Percentiles rank a stretch among this genome's conserved stretches.
Conservation (phyloP, 331 rosid genomes). For the Telfairia occidentalis region DNA sequence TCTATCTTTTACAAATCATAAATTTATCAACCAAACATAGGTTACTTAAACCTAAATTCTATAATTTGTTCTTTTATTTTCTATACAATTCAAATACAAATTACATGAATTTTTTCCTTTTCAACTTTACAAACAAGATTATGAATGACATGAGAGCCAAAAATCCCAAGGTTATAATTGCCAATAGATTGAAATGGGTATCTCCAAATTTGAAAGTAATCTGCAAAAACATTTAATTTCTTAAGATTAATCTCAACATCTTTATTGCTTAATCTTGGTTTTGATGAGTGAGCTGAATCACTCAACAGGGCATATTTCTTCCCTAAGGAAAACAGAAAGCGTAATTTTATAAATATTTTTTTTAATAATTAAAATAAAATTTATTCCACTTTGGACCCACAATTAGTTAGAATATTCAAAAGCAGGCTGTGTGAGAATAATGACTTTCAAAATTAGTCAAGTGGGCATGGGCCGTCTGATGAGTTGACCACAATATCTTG, state of each 20-base stretch:
- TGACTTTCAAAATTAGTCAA: not conserved
- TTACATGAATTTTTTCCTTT: not conserved
- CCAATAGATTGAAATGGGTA: not conserved
- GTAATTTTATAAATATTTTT: too few species aligned
- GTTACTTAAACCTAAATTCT: not conserved
- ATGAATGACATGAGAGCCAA: too few species aligned
- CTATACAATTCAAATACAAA: too few species aligned
- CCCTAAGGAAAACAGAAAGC: not conserved
- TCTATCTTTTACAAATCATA: not conserved
- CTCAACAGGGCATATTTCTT: not conserved
- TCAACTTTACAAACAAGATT: too few species aligned
- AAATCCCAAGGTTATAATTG: too few species aligned
- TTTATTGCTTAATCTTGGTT: not conserved
- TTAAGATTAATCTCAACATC: not conserved
- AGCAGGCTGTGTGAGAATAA: not conserved
- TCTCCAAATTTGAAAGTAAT: not conserved
- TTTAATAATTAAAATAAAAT: too few species aligned
- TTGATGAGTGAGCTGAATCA: not conserved
- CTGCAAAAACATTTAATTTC: not conserved
- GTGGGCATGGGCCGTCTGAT: not conserved
- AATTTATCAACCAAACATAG: too few species aligned
- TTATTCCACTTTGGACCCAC: not conserved
- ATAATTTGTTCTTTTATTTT: not conserved
- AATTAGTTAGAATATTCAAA: not conserved
- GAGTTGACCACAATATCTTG: not conserved